Evolutionary conservation across 2,329 filamentous ascomycete genomes (phyloP), one percentile per base, ranked within the genome.

Genomic region (Ampelomyces quisqualis): DNA sequence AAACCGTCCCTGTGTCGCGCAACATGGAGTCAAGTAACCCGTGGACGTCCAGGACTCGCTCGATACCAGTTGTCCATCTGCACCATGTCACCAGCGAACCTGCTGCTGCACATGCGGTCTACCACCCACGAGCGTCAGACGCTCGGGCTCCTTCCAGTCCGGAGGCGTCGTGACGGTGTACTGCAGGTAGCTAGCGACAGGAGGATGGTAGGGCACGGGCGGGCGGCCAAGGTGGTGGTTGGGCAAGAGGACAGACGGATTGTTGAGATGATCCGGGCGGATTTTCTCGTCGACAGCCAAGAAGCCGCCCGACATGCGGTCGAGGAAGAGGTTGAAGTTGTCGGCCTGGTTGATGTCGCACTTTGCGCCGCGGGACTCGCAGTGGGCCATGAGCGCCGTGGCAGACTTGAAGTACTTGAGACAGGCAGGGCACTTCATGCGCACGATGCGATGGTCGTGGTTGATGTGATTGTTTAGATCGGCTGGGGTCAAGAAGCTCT

Each of bases 231-330:
- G 61, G 14, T 55, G 46, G 2, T 44, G 27, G 24, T 65, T 53
- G 5, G 15, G 37, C 18, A 65, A 11, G 36, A 51, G 32, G 14
- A 54, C 42, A 0, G 47, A 20, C 2, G 50, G 50, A 27, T 64
- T 64, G 21, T 62, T 47, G 14, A 59, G 26, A 24, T 62, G 54
- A 18, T 70, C 65, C 1, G 64, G 60, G 5, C 65, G 62, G 7
- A 46, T 35, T 28, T 55, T 54, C 43, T 67, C 60, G 7, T 54
- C 28, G 5, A 66, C 65, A 4, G 50, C 50, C 5, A 70, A 47
- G 47, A 74, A 73, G 7, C 72, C 72, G 1, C 72, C 72, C 1
- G 69, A 70, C 17, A 72, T 45, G n/a, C 62, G 59, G 40, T 70
- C 65, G 15, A 74, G 53, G 34, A 62, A 66, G 31, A 60, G 51